Evolutionary conservation across 768 basidiomycete species (phyloP).

Genomic region (Boletus subcaerulescens): DNA sequence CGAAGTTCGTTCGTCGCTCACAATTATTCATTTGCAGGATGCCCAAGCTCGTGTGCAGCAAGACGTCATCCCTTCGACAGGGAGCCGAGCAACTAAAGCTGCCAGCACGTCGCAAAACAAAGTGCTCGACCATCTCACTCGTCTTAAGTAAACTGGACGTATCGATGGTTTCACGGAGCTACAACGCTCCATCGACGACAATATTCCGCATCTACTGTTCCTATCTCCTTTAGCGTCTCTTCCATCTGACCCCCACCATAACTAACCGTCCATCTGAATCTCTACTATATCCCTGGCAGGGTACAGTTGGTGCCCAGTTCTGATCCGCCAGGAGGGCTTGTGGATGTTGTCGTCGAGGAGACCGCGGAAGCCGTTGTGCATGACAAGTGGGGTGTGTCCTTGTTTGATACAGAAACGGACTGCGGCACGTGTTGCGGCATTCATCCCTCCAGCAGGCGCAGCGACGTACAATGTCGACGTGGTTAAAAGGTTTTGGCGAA

Average conservation of each 20-base stretch:
- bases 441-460: conserved; percentile 98
- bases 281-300: conserved; percentile 44
- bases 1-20: neutral
- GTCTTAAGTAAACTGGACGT: conserved; percentile 74
- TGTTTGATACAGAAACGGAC: conserved; percentile 90
- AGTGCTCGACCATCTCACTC: conserved; percentile 79
- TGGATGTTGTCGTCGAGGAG: conserved; percentile 85
- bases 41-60: conserved; percentile 43
- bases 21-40: conserved; percentile 25
- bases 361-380: conserved; percentile 96
- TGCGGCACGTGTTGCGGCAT: conserved; percentile 77
- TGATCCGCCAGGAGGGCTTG: conserved; percentile 91
- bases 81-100: conserved; percentile 82
- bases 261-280: too few relatives aligned
- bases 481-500: conserved; percentile 80
- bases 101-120: conserved; percentile 81
- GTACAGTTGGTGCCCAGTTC: conserved; percentile 96
- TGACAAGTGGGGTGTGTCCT: conserved; percentile 88
- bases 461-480: conserved; percentile 77
- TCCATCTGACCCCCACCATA: too few relatives aligned
- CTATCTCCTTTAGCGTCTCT: too few relatives aligned
- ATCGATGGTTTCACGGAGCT: conserved; percentile 66
- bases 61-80: conserved; percentile 63
- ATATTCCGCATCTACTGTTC: too few relatives aligned
- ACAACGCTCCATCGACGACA: too few relatives aligned